Evolutionary conservation across 2,329 filamentous ascomycete genomes (phyloP).

Genomic region (Colletotrichum sublineola): DNA sequence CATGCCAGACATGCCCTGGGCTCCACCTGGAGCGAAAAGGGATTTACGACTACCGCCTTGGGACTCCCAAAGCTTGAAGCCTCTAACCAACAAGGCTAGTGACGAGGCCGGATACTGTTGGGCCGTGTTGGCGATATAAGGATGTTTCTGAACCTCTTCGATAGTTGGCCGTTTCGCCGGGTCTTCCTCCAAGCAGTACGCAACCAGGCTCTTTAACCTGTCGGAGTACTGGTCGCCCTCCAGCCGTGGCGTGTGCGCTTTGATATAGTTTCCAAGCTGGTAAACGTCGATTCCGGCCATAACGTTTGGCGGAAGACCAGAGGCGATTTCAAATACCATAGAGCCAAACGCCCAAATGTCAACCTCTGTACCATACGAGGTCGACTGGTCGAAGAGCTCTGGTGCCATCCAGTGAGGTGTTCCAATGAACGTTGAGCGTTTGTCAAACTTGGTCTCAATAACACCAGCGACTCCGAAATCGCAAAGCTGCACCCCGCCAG

Average conservation of each 20-base stretch:
- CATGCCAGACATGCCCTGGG: conserved; percentile 60
- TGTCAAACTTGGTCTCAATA: conserved; percentile 80
- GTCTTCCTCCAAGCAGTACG: conserved; percentile 79
- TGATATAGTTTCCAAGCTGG: conserved; percentile 67
- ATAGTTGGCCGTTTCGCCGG: conserved; percentile 78
- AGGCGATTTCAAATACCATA: conserved; percentile 85
- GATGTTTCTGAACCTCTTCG: conserved; percentile 76
- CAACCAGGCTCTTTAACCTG: conserved; percentile 76
- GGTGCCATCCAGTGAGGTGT: conserved; percentile 91
- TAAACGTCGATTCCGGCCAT: conserved; percentile 63
- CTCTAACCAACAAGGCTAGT: conserved; percentile 75
- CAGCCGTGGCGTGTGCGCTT: conserved; percentile 74
- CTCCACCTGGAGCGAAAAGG: conserved; percentile 71
- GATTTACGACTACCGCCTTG: conserved; percentile 78
- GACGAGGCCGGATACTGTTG: conserved; percentile 73
- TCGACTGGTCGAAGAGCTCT: conserved; percentile 76
- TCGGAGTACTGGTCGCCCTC: conserved; percentile 80
- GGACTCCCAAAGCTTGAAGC: conserved; percentile 82
- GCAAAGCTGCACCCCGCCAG: conserved; percentile 82
- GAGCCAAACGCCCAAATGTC: conserved; percentile 91
- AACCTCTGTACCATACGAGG: conserved; percentile 77
- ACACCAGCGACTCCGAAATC: conserved; percentile 88
- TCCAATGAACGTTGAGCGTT: conserved; percentile 84
- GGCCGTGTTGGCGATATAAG: conserved; percentile 75
- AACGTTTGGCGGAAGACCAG: conserved; percentile 79